These are phyloP conservation scores for Flaveria robusta DNA, from an alignment of 129 eudicot genomes.

Conservation along the genomic window DNA sequence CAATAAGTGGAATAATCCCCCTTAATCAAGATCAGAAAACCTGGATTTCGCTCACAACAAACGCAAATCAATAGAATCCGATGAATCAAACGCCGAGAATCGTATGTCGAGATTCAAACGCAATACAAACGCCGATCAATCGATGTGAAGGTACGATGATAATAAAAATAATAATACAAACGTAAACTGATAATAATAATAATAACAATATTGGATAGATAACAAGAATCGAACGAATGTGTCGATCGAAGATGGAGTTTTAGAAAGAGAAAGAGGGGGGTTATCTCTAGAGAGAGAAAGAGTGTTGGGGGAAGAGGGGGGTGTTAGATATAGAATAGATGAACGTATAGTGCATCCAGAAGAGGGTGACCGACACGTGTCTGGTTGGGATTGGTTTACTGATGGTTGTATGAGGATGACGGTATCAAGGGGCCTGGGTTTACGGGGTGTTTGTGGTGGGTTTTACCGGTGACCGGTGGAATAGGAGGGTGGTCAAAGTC, in stretches of 20 bases:
- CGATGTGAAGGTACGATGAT: constrained; percentile 20
- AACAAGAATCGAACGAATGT: constrained; percentile 24
- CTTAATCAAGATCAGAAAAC: constrained; percentile 30
- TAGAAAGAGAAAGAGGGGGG: constrained; percentile 6
- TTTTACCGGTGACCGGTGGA: constrained; percentile 42
- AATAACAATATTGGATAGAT: neutral
- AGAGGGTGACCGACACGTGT: constrained; percentile 39
- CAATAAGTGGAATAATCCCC: constrained; percentile 24
- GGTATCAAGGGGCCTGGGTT: neutral
- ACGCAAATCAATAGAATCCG: constrained; percentile 39
- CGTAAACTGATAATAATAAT: constrained; percentile 13
- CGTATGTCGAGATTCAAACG: constrained; percentile 13
- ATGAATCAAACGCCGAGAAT: constrained; percentile 8
- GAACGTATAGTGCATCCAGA: constrained; percentile 24
- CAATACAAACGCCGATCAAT: constrained; percentile 6
- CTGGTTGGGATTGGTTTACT: constrained; percentile 28
- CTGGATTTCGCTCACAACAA: constrained; percentile 26
- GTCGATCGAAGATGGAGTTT: constrained; percentile 40
- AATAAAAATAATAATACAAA: constrained; percentile 5
- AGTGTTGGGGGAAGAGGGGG: constrained; percentile 18
- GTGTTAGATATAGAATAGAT: neutral
- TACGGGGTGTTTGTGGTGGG: constrained; percentile 36
- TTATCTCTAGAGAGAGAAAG: constrained; percentile 38
- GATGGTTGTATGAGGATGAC: constrained; percentile 6
- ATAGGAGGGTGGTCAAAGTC: constrained; percentile 33